Conservation (phyloP, 2,329 filamentous ascomycete species). For the Aspergillus caelatus region DNA sequence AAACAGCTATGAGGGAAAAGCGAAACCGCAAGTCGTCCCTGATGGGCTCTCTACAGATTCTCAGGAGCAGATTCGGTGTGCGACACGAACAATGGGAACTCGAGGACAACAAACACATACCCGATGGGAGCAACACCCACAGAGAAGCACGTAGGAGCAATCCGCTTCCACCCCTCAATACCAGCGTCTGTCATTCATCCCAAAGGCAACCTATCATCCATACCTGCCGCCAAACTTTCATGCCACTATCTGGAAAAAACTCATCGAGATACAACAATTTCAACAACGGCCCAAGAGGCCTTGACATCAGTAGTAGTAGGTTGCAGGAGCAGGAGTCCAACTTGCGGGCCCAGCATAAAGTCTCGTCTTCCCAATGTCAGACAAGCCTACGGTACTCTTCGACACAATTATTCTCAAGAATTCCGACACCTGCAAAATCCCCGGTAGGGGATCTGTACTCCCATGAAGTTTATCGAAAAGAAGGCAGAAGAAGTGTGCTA, state of each 20-base stretch:
- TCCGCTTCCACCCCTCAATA: neutral
- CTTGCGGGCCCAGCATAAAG: neutral
- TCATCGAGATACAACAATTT: neutral
- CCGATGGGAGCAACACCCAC: neutral
- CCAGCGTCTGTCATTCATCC: neutral
- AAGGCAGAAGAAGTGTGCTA: conserved; percentile 18
- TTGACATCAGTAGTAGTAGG: neutral
- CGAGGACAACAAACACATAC: neutral
- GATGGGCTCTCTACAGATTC: conserved; percentile 20
- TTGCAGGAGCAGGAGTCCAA: neutral
- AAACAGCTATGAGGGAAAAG: conserved; percentile 15
- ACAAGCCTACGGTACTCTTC: neutral
- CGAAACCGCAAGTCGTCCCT: conserved; percentile 20
- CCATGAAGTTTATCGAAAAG: conserved; percentile 16
- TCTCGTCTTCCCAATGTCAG: conserved; percentile 8
- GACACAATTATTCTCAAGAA: conserved; percentile 10
- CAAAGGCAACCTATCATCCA: neutral
- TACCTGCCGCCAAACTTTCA: neutral
- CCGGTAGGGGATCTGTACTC: conserved; percentile 15
- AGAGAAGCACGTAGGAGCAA: neutral
- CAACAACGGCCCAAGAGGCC: neutral
- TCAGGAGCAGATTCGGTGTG: conserved; percentile 22
- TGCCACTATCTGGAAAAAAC: neutral
- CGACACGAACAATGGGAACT: neutral
- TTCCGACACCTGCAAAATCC: conserved; percentile 17